Conservation (phyloP, 2,329 filamentous ascomycete genomes). For the Cercospora sp. region DNA sequence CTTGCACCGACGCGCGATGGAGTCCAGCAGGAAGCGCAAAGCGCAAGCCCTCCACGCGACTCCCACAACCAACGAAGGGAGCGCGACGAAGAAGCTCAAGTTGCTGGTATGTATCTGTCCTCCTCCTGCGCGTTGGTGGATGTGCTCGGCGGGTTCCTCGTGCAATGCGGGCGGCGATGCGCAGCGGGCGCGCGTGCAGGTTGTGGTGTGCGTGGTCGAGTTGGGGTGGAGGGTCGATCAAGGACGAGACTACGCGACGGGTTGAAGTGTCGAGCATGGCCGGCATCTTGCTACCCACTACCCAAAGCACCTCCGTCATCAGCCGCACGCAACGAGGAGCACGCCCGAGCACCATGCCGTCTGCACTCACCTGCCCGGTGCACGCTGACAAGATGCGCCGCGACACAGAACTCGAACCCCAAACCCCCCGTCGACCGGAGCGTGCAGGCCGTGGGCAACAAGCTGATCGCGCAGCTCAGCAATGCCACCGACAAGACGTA, state of each 20-base stretch:
- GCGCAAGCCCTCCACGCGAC: slow-evolving; percentile 50
- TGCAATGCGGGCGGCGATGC: slow-evolving; percentile 8
- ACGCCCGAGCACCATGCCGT: slow-evolving; percentile 9
- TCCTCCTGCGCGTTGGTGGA: slow-evolving; percentile 6
- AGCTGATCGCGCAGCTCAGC: slow-evolving; percentile 73
- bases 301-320: slow-evolving; percentile 34
- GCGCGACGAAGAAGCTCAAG: slow-evolving; percentile 60
- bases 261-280: slow-evolving; percentile 31
- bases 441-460: slow-evolving; percentile 62
- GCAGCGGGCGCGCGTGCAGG: slow-evolving; percentile 4
- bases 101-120: slow-evolving; percentile 54
- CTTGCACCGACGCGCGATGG: slow-evolving; percentile 34
- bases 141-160: not conserved
- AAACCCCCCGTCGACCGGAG: slow-evolving; percentile 35
- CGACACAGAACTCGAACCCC: slow-evolving; percentile 35
- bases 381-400: slow-evolving; percentile 24
- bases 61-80: slow-evolving; percentile 49
- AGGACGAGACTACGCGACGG: slow-evolving; percentile 24
- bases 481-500: slow-evolving; percentile 81
- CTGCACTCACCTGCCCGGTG: slow-evolving; percentile 8
- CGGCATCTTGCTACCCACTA: slow-evolving; percentile 27
- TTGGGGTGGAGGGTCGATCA: slow-evolving; percentile 19
- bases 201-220: slow-evolving; percentile 12
- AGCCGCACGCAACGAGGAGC: slow-evolving; percentile 26
- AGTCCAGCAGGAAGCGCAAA: slow-evolving; percentile 58